phyloP scores from a whole-genome alignment of 1,284 basidiomycete species.

The Anthracocystis walkeri region DNA sequence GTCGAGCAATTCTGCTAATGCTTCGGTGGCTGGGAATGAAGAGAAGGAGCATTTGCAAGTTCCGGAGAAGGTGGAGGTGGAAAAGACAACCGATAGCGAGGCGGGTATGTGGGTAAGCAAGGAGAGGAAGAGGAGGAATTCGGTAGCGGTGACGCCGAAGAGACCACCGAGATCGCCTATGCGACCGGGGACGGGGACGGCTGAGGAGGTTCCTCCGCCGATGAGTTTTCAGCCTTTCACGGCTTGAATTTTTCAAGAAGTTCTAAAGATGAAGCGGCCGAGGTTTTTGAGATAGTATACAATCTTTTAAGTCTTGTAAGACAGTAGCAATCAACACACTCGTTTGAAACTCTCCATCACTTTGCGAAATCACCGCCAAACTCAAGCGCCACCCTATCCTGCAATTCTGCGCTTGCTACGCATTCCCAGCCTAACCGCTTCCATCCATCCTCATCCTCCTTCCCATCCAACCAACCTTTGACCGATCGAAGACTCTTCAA shows the following conservation, averaged over 20 bases:
- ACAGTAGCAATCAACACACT: background rate
- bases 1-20: conserved; percentile 20
- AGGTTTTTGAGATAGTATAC: background rate
- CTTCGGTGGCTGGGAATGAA: background rate
- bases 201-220: background rate
- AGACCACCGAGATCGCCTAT: conserved; percentile 29
- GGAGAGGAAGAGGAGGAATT: conserved; percentile 7
- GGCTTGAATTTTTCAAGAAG: background rate
- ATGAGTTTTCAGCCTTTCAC: conserved; percentile 9
- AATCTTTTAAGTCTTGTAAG: background rate
- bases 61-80: background rate
- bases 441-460: conserved; percentile 3
- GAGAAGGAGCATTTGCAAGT: conserved; percentile 1
- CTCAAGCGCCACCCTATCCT: conserved; percentile 43
- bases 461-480: background rate
- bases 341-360: conserved; percentile 2
- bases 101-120: conserved; percentile 29
- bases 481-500: background rate
- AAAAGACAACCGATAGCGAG: conserved; percentile 32
- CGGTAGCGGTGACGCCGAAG: conserved; percentile 5
- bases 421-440: conserved; percentile 16
- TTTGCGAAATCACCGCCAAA: conserved; percentile 45
- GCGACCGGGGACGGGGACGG: conserved; percentile 22
- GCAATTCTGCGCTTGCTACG: conserved; percentile 10
- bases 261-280: background rate